phyloP scores from a whole-genome alignment of 2,329 filamentous ascomycete species.

The Curvularia hawaiiensis region DNA sequence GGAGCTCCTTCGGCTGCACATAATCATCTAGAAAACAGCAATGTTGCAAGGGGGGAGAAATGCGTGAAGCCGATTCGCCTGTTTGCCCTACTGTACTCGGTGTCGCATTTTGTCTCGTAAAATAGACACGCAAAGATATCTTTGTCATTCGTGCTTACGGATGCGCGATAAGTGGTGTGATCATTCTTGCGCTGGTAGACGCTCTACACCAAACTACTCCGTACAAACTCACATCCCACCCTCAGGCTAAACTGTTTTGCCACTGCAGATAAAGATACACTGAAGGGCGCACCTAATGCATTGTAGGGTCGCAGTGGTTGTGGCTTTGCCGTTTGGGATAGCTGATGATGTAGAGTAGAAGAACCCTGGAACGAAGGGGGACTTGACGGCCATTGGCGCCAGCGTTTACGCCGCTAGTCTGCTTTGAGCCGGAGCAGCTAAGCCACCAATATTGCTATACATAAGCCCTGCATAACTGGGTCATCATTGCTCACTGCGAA shows the following conservation, averaged over 20 bases:
- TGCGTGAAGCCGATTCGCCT: background rate
- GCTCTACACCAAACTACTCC: constrained; percentile 2
- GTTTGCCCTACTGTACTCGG: constrained; percentile 5
- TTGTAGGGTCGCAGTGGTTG: constrained; percentile 5
- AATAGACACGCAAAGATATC: constrained; percentile 12
- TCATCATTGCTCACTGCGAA: constrained; percentile 27
- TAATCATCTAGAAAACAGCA: constrained; percentile 15
- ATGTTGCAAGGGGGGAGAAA: constrained; percentile 2
- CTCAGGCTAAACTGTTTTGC: constrained; percentile 21
- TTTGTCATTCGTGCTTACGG: constrained; percentile 11
- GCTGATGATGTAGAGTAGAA: constrained; percentile 19
- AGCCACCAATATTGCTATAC: constrained; percentile 48
- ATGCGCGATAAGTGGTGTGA: constrained; percentile 17
- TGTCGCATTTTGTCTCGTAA: constrained; percentile 3
- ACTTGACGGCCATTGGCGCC: constrained; percentile 8
- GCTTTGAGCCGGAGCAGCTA: constrained; percentile 24
- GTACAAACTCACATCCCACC: constrained; percentile 13
- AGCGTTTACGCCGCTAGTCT: constrained; percentile 16
- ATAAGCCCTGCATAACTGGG: constrained; percentile 46
- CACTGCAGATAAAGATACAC: background rate
- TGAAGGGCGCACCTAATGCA: background rate
- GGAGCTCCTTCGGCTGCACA: constrained; percentile 19
- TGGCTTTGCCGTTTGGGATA: constrained; percentile 15
- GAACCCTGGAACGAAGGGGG: constrained; percentile 3
- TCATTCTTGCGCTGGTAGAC: background rate